phyloP scores from a whole-genome alignment of 495 filamentous ascomycete genomes.

The Thermochaetoides thermophila region DNA sequence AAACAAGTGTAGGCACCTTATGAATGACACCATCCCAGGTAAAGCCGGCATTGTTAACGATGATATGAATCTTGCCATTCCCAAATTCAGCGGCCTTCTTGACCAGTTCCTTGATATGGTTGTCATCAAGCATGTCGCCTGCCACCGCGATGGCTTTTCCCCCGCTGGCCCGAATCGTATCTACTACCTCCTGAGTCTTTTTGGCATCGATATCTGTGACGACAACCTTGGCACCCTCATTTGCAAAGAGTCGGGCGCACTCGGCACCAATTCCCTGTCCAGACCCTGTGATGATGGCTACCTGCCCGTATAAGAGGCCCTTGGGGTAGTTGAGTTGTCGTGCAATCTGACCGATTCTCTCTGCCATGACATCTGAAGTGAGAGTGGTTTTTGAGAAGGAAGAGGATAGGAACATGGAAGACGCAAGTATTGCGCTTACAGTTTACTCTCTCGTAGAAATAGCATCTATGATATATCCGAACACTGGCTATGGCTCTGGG shows the following conservation, averaged over 20 bases:
- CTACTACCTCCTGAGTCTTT: conserved; percentile 48
- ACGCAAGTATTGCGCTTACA: too few species aligned
- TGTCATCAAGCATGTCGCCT: conserved; percentile 56
- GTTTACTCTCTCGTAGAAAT: too few species aligned
- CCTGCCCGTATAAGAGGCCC: conserved; percentile 61
- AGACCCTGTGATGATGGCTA: conserved; percentile 76
- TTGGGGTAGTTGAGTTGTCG: conserved; percentile 66
- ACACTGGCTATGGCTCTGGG: too few species aligned
- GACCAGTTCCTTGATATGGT: conserved; percentile 53
- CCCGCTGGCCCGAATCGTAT: conserved; percentile 47
- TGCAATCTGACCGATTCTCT: conserved; percentile 52
- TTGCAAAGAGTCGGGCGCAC: conserved; percentile 63
- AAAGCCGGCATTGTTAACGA: conserved; percentile 78
- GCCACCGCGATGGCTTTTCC: conserved; percentile 53
- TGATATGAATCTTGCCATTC: conserved; percentile 70
- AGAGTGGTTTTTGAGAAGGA: too few species aligned
- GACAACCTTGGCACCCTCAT: conserved; percentile 72
- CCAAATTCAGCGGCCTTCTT: conserved; percentile 66
- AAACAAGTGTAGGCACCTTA: conserved; percentile 46
- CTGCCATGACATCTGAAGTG: too few species aligned
- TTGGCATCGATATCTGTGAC: conserved; percentile 65
- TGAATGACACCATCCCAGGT: conserved; percentile 88
- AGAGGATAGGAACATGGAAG: too few species aligned
- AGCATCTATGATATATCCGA: too few species aligned
- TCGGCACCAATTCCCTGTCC: conserved; percentile 88